Base-by-base conservation (phyloP, 441 rosid genomes). In the Arabidopsis lyrata region DNA sequence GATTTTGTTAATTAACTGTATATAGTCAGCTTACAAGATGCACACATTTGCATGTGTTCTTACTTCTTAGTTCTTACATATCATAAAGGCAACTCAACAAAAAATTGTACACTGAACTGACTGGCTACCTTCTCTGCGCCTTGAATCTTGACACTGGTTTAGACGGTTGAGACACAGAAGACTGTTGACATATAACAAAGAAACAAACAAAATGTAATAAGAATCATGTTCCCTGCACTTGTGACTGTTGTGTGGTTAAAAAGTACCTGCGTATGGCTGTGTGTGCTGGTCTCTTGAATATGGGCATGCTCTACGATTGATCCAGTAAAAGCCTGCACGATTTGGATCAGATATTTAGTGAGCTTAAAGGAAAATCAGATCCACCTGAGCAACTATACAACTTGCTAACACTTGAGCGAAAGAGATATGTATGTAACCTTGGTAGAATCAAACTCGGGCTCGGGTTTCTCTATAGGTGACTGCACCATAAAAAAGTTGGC, bases 81-180 rank as follows among this genome's bases (percentile, higher is more conserved):
- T 24, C 57, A 41, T 20, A 42, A 42, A 54, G 56, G 44, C 16
- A 35, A 61, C 5, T 27, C 69, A 52, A 61, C 59, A 57, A 70
- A 70, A 49, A 70, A 42, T 41, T 58, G 49, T 58, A 41, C 49
- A 77, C 35, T 15, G 13, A 57, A 22, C 45, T 45, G 66, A 29
- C 49, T 52, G 16, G 52, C 70, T 90, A 84, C 54, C 75, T 82
- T 75, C 91, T 83, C 76, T 79, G 88, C 84, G 83, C 79, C 83
- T 78, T 90, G 82, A 91, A 94, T 82, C 95, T 86, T 66, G 98
- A 94, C 66, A 87, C 80, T 7, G 89, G 97, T 78, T 81, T 90
- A 15, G 93, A 81, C 60, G 93, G 85, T 64, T 86, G 86, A 31
- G 82, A 72, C 69, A 49, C 65, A 39, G 87, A 73, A 63, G 77